These are phyloP conservation scores for Endothia cerciana DNA, from an alignment of 2,329 filamentous ascomycete genomes.

Conservation along the genomic window DNA sequence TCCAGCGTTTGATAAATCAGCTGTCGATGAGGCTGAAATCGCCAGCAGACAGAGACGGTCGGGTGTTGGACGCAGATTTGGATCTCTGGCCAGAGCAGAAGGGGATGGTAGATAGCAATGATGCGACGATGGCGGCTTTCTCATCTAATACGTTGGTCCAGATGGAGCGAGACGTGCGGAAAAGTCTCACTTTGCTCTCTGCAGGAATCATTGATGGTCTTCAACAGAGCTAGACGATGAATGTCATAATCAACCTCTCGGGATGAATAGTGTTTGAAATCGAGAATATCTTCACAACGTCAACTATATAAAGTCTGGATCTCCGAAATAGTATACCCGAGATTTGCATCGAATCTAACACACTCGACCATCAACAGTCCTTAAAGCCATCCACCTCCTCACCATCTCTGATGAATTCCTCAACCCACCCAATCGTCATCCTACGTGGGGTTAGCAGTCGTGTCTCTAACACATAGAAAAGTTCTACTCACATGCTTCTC, in stretches of 20 bases:
- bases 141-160: slow-evolving; percentile 29
- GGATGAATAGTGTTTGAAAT: neutral
- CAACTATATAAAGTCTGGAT: no score
- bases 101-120: neutral
- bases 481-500: slow-evolving; percentile 38
- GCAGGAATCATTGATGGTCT: slow-evolving; percentile 27
- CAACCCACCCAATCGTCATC: slow-evolving; percentile 53
- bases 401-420: slow-evolving; percentile 44
- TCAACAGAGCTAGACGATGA: slow-evolving; percentile 15
- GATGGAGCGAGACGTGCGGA: slow-evolving; percentile 32
- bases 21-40: slow-evolving; percentile 31
- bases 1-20: slow-evolving; percentile 36
- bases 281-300: no score
- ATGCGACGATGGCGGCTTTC: neutral
- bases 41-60: neutral
- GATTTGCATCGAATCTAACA: neutral
- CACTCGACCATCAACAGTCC: neutral
- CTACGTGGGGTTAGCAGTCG: slow-evolving; percentile 31
- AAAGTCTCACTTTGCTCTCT: slow-evolving; percentile 28
- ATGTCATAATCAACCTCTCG: neutral
- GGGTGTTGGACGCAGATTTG: neutral
- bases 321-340: no score
- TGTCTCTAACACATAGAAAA: neutral
- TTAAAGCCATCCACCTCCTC: slow-evolving; percentile 6
- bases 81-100: neutral